Conservation (phyloP, 2,329 filamentous ascomycete species). For the Nannizziopsis barbatae region DNA sequence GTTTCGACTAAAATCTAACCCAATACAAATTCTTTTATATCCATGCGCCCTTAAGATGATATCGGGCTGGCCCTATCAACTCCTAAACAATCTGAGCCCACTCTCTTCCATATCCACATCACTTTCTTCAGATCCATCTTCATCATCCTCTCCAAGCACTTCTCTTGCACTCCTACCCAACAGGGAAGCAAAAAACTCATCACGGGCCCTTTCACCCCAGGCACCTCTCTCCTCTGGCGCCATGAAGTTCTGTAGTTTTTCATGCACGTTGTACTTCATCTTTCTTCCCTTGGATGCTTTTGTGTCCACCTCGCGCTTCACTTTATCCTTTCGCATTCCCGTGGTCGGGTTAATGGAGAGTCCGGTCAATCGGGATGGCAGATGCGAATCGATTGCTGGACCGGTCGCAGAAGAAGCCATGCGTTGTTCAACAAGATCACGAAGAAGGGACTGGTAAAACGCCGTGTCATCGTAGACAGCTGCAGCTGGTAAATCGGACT, state of each 20-base stretch:
- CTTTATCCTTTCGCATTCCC: slow-evolving; percentile 47
- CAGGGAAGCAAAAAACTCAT: slow-evolving; percentile 62
- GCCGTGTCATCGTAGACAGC: slow-evolving; percentile 83
- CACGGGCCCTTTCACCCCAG: slow-evolving; percentile 73
- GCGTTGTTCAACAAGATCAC: slow-evolving; percentile 84
- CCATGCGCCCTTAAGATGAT: background rate
- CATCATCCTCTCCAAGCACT: slow-evolving; percentile 49
- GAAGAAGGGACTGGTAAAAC: slow-evolving; percentile 87
- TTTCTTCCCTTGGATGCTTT: slow-evolving; percentile 93
- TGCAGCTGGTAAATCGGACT: slow-evolving; percentile 28
- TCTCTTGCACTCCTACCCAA: slow-evolving; percentile 55
- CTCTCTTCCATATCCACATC: slow-evolving; percentile 22
- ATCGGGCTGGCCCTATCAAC: slow-evolving; percentile 8
- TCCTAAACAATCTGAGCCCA: slow-evolving; percentile 28
- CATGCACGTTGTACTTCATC: slow-evolving; percentile 86
- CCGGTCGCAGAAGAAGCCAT: slow-evolving; percentile 46
- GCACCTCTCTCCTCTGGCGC: slow-evolving; percentile 68
- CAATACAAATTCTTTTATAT: too few species aligned
- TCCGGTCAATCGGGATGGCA: slow-evolving; percentile 22
- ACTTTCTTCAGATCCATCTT: slow-evolving; percentile 47
- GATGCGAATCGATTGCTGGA: slow-evolving; percentile 30
- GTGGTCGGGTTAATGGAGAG: slow-evolving; percentile 31
- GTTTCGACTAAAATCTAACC: too few species aligned
- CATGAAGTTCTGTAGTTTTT: slow-evolving; percentile 98
- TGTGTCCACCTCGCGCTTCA: slow-evolving; percentile 75